Evolutionary conservation across 108 stramenopile species (phyloP).

Genomic region (Skeletonema menzelii): DNA sequence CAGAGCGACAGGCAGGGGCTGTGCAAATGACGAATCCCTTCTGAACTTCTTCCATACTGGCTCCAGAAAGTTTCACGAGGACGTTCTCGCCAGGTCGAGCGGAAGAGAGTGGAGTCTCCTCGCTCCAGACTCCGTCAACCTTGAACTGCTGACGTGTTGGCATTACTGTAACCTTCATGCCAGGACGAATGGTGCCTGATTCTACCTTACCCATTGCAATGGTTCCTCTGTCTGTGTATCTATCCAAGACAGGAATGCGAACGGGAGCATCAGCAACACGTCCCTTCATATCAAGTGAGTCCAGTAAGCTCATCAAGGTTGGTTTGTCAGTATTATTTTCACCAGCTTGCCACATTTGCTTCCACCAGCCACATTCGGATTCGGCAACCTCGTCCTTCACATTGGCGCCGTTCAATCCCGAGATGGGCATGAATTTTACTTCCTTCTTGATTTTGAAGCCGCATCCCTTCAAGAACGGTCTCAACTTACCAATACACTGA

Average conservation of each 20-base stretch:
- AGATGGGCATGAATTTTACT: conserved; percentile 98
- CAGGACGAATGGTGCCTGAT: conserved; percentile 87
- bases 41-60: conserved; percentile 89
- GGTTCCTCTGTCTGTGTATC: conserved; percentile 96
- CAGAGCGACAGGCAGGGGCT: conserved; percentile 81
- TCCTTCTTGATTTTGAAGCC: conserved; percentile 97
- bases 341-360: conserved; percentile 56
- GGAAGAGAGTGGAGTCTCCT: conserved; percentile 85
- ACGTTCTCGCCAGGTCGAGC: conserved; percentile 99
- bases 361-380: conserved; percentile 94
- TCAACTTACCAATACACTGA: conserved; percentile 93
- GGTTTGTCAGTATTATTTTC: conserved; percentile 89
- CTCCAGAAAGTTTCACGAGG: conserved; percentile 86
- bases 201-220: conserved; percentile 99
- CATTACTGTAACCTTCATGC: conserved; percentile 92
- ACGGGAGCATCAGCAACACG: conserved; percentile 85
- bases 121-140: conserved; percentile 95
- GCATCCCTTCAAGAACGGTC: conserved; percentile 96
- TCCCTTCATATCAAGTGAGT: conserved; percentile 83
- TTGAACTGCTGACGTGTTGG: conserved; percentile 89
- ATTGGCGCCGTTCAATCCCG: conserved; percentile 95
- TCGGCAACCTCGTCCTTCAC: conserved; percentile 92
- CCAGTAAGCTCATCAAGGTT: conserved; percentile 87
- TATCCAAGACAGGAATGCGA: conserved; percentile 95
- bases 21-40: conserved; percentile 97